Evolutionary conservation across 345 rosid genomes (phyloP).

Genomic region (Conringia planisiliqua): DNA sequence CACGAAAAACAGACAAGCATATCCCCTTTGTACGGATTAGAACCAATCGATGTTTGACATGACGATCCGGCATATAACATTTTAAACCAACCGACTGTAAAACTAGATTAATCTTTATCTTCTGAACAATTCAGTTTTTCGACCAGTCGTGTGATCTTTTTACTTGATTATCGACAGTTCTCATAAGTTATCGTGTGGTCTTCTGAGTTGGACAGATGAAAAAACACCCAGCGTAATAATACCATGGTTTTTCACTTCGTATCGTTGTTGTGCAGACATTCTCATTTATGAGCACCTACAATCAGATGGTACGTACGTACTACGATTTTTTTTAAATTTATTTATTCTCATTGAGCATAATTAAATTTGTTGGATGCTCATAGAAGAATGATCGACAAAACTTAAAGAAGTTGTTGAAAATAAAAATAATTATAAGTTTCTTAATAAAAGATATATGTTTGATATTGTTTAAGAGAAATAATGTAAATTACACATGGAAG

Average conservation of each 20-base stretch:
- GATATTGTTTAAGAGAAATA: too few species aligned
- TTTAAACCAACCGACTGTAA: not conserved
- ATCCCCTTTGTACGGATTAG: not conserved
- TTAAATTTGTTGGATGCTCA: not conserved
- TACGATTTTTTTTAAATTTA: not conserved
- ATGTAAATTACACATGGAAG: too few species aligned
- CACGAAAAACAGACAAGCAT: not conserved
- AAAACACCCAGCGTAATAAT: not conserved
- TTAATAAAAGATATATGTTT: too few species aligned
- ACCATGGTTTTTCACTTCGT: not conserved
- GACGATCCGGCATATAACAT: not conserved
- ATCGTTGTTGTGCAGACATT: not conserved
- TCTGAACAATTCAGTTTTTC: not conserved
- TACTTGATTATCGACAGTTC: not conserved
- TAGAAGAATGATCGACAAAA: not conserved
- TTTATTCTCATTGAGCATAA: not conserved
- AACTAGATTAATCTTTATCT: not conserved
- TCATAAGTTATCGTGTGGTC: not conserved
- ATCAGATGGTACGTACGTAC: not conserved
- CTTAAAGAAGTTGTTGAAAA: not conserved
- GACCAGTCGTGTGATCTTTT: not conserved
- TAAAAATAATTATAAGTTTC: not conserved
- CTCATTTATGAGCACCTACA: not conserved
- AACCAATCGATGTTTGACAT: not conserved
- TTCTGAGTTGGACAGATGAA: not conserved